Percentiles rank a stretch among this genome's conserved stretches.
Conservation (phyloP, 805 yeast species). For the Schwanniomyces sp. region DNA sequence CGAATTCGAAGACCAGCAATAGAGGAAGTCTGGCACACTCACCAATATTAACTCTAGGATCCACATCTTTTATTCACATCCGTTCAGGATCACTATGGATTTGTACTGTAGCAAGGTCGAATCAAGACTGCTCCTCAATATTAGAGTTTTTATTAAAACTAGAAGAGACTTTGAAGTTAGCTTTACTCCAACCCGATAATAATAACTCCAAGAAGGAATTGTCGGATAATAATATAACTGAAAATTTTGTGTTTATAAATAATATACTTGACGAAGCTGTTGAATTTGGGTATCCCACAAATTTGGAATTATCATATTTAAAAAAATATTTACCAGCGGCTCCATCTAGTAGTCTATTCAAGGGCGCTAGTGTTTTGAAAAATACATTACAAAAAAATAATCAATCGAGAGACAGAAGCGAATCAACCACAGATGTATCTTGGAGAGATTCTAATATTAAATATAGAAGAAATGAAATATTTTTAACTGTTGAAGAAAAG, state of each 20-base stretch:
- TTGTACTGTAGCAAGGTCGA: conserved; percentile 87
- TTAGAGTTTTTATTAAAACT: conserved; percentile 76
- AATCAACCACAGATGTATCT: conserved; percentile 32
- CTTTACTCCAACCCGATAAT: conserved; percentile 13
- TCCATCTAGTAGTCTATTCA: conserved; percentile 10
- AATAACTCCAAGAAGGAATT: conserved; percentile 10
- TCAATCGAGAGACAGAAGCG: conserved; percentile 1
- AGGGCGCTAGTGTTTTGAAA: neutral
- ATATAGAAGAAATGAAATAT: conserved; percentile 80
- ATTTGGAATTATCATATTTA: conserved; percentile 48
- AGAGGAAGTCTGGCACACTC: conserved; percentile 28
- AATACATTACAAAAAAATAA: neutral
- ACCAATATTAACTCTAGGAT: conserved; percentile 75
- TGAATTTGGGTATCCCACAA: conserved; percentile 77
- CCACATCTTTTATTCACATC: conserved; percentile 85
- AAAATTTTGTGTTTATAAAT: conserved; percentile 67
- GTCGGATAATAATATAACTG: conserved; percentile 47
- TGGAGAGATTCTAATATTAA: conserved; percentile 75
- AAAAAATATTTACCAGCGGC: conserved; percentile 14
- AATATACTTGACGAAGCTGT: conserved; percentile 76
- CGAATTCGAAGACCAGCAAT: conserved; percentile 25
- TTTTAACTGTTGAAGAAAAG: conserved; percentile 72
- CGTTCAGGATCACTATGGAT: conserved; percentile 65
- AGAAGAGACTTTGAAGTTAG: conserved; percentile 47
- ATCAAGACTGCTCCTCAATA: conserved; percentile 77